Percentiles rank a stretch among this genome's conserved stretches.
Evolutionary conservation across 176 grass and related monocot species (phyloP).

Genomic region (Carex myosuroides): DNA sequence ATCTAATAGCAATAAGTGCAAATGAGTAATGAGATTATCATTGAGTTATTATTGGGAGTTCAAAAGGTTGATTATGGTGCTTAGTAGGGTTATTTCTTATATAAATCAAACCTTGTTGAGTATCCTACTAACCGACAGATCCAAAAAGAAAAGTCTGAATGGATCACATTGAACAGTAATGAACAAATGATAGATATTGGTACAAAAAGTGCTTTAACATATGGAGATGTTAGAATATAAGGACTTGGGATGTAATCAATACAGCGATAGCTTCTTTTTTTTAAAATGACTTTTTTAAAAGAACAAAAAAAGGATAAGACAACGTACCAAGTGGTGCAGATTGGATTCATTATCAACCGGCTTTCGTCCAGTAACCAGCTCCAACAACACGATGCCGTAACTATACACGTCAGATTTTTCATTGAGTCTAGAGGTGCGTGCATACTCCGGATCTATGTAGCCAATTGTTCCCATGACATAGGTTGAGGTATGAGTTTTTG

Average conservation of each 20-base stretch:
- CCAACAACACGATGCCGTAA: slow-evolving; percentile 72
- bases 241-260: neutral
- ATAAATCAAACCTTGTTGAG: neutral
- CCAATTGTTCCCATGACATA: slow-evolving; percentile 96
- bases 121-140: slow-evolving; percentile 6
- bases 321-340: slow-evolving; percentile 83
- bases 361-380: slow-evolving; percentile 83
- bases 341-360: slow-evolving; percentile 86
- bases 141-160: neutral
- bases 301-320: slow-evolving; percentile 27
- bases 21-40: slow-evolving; percentile 32
- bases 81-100: neutral
- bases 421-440: slow-evolving; percentile 68
- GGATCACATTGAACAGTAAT: neutral
- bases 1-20: neutral
- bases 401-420: slow-evolving; percentile 94
- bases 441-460: slow-evolving; percentile 92
- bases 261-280: neutral
- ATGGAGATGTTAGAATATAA: slow-evolving; percentile 19
- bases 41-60: slow-evolving; percentile 29
- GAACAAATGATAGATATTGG: slow-evolving; percentile 7
- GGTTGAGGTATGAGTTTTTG: slow-evolving; percentile 82
- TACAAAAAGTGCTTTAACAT: slow-evolving; percentile 12
- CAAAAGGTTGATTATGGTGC: slow-evolving; percentile 14
- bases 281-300: neutral